Evolutionary conservation across 73 alveolate species (phyloP), one percentile per base, ranked within the genome.

Genomic region (Paramecium sonneborni): DNA sequence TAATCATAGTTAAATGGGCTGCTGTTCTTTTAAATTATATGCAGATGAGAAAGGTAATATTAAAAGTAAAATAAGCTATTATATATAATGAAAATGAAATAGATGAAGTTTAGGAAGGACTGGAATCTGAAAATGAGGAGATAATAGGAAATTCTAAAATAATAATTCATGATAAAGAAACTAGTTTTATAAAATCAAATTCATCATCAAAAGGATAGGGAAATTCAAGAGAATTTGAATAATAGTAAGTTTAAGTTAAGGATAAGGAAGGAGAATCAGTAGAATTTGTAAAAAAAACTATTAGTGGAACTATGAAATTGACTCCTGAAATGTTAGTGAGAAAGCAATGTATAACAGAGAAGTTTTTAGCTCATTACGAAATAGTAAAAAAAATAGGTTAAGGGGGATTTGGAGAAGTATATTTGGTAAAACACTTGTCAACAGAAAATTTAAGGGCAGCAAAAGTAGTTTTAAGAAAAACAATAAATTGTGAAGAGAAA

Each of bases 381-480:
- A 79, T 79, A 9, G 55, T 79, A 3, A 79, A 79, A 28, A 79
- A 79, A 44, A n/a, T 79, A 46, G 90, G 90, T 18, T 79, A 79
- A 70, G 94, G 94, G 32, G 94, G 94, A 28, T 88, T 88, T 70
- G 94, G 94, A 7, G 74, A 56, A 10, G 94, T 88, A 2, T 88
- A 58, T 41, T 72, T 88, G 5, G 94, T 88, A 3, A 88, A 52
- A 20, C 90, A 88, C 24, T 35, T 69, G 32, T 24, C 94, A 10
- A 88, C 94, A 23, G 44, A 46, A 72, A 23, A 56, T 23, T 44
- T 39, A 41, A 88, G 94, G 26, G 94, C 94, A 15, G 87, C 87
- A 30, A 88, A 88, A 24, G 58, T 88, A 69, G 84, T 88, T 43
- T 41, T 58, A 34, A 37, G 87, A 67, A 70, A 70, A 43, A 70